A percentile compares a stretch with the other conserved stretches of the same genome.
These are phyloP conservation scores for Choiromyces venosus DNA, from an alignment of 495 filamentous ascomycete genomes.

Conservation along the genomic window DNA sequence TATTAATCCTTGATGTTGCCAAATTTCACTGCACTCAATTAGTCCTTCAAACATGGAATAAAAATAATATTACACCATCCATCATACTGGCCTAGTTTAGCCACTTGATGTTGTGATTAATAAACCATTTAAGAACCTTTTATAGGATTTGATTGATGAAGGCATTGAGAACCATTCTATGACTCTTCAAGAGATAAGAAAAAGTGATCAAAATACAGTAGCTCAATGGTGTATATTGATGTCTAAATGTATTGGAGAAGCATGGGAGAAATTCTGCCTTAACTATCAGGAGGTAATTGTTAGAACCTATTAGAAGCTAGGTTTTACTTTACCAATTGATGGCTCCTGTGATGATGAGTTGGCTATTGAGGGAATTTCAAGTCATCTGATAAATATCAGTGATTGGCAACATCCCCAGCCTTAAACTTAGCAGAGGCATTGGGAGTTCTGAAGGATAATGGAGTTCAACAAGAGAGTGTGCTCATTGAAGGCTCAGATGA, in stretches of 20 bases:
- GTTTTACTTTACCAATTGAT: conserved; percentile 18
- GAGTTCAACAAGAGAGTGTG: too few relatives aligned
- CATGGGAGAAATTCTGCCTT: conserved; percentile 14
- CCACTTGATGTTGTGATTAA: conserved; percentile 12
- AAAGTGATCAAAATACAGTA: conserved; percentile 6
- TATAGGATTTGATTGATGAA: conserved; percentile 11
- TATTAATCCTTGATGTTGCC: conserved; percentile 8
- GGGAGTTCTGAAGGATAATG: too few relatives aligned
- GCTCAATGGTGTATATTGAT: conserved; percentile 6
- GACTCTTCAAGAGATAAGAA: background rate
- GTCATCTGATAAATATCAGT: conserved; percentile 2
- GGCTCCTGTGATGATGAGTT: conserved; percentile 13
- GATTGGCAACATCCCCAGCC: too few relatives aligned
- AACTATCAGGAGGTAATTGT: conserved; percentile 8
- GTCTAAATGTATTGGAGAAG: conserved; percentile 9
- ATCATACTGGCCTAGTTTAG: conserved; percentile 10
- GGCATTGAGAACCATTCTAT: conserved; percentile 4
- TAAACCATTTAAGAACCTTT: conserved; percentile 4
- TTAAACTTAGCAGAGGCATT: too few relatives aligned
- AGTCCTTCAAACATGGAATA: background rate
- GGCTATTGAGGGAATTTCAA: conserved; percentile 10
- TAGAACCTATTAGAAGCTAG: conserved; percentile 10
- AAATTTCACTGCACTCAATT: conserved; percentile 7
- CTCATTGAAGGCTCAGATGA: too few relatives aligned
- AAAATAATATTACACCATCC: conserved; percentile 7